A percentile compares a stretch with the other conserved stretches of the same genome.
These are phyloP conservation scores for Saccharomyces hybrid DNA, from an alignment of 1,139 yeast species.

Conservation along the genomic window DNA sequence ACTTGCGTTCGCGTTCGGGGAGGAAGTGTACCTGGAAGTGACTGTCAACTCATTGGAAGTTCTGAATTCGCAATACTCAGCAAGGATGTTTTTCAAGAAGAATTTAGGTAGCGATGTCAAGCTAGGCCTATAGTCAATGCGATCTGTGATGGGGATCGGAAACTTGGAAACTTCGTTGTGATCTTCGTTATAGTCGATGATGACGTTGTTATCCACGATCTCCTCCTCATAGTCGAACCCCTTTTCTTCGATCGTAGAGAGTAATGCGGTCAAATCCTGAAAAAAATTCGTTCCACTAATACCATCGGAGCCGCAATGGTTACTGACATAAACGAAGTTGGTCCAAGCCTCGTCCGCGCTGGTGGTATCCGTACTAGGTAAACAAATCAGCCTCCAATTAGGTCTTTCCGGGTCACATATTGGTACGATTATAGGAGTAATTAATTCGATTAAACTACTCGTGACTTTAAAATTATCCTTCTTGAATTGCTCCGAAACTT, in stretches of 20 bases:
- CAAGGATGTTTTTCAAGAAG: constrained; percentile 8
- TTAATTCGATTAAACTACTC: constrained; percentile 11
- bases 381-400: constrained; percentile 21
- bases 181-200: constrained; percentile 17
- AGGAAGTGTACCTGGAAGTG: constrained; percentile 9
- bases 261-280: constrained; percentile 13
- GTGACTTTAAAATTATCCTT: constrained; percentile 12
- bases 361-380: constrained; percentile 10
- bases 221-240: constrained; percentile 1
- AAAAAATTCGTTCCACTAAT: constrained; percentile 19
- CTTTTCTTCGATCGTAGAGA: constrained; percentile 5
- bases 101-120: constrained; percentile 10
- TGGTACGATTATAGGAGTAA: constrained; percentile 14
- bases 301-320: constrained; percentile 25
- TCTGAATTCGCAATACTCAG: neutral
- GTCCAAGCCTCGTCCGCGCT: constrained; percentile 1
- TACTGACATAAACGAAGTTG: constrained; percentile 17
- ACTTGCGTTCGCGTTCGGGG: constrained; percentile 5
- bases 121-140: constrained; percentile 16
- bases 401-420: constrained; percentile 16
- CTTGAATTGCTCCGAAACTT: constrained; percentile 10
- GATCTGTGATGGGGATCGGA: constrained; percentile 19
- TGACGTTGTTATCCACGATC: constrained; percentile 1
- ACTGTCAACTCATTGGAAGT: constrained; percentile 10
- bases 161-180: constrained; percentile 8